Evolutionary conservation across 352 stramenopile species (phyloP).

Genomic region (Phytophthora macrochlamydospora): DNA sequence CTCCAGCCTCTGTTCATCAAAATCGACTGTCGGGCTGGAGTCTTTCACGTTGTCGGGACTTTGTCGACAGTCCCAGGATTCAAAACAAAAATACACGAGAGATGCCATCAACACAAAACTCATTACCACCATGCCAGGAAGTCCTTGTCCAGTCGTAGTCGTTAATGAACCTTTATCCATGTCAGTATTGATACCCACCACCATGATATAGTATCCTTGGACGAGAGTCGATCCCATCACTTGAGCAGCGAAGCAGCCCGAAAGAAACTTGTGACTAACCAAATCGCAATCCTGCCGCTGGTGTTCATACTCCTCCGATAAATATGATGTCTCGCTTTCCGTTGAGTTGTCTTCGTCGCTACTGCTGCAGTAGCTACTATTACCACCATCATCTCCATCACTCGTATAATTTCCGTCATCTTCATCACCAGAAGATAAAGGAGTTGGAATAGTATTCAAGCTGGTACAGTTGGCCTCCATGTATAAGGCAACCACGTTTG

Average conservation of each 20-base stretch:
- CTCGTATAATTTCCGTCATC: not conserved
- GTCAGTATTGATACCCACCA: slow-evolving; percentile 40
- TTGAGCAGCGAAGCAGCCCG: slow-evolving; percentile 50
- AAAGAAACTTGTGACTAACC: slow-evolving; percentile 34
- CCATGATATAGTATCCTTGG: slow-evolving; percentile 65
- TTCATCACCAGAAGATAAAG: slow-evolving; percentile 18
- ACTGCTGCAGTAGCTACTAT: slow-evolving; percentile 7
- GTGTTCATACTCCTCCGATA: slow-evolving; percentile 16
- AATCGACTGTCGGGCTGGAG: not conserved
- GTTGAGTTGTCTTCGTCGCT: slow-evolving; percentile 23
- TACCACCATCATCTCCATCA: slow-evolving; percentile 3
- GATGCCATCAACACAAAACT: slow-evolving; percentile 42
- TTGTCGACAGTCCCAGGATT: slow-evolving; percentile 40
- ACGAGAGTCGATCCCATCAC: slow-evolving; percentile 47
- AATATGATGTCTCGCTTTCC: slow-evolving; percentile 32
- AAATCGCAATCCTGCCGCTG: slow-evolving; percentile 13
- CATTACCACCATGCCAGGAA: slow-evolving; percentile 45
- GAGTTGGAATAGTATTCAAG: slow-evolving; percentile 3
- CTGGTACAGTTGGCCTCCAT: slow-evolving; percentile 34
- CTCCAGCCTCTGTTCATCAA: slow-evolving; percentile 25
- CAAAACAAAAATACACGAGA: slow-evolving; percentile 54
- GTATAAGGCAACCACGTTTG: slow-evolving; percentile 58
- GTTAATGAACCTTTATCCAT: not conserved
- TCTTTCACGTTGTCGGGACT: slow-evolving; percentile 1
- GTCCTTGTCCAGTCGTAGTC: slow-evolving; percentile 18